Conservation (phyloP, 345 rosid genomes). For the Turnera subulata region DNA sequence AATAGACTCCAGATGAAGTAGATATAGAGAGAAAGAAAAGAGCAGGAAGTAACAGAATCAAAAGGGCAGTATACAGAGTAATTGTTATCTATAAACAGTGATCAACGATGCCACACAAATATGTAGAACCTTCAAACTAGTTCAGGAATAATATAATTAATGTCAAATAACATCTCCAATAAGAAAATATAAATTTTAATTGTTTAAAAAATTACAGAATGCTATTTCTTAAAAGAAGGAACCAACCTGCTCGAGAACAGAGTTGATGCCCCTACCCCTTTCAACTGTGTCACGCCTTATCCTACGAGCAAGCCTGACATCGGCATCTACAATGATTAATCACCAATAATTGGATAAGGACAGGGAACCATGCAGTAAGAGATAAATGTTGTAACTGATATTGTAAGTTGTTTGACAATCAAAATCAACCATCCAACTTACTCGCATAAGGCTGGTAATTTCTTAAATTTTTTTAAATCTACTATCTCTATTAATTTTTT, state of each 20-base stretch:
- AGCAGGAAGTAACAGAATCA: not conserved
- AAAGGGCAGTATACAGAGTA: too few relatives aligned
- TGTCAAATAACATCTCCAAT: not conserved
- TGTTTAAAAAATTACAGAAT: too few relatives aligned
- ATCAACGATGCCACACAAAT: too few relatives aligned
- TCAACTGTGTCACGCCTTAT: conserved; percentile 94
- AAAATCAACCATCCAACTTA: not conserved
- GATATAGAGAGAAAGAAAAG: too few relatives aligned
- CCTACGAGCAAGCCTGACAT: conserved; percentile 99
- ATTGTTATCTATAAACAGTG: too few relatives aligned
- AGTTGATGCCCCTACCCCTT: conserved; percentile 89
- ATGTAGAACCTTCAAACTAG: not conserved
- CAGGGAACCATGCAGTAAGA: not conserved
- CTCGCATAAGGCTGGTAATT: not conserved
- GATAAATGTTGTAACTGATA: not conserved
- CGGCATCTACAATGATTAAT: conserved; percentile 74
- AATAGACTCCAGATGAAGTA: too few relatives aligned
- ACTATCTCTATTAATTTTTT: too few relatives aligned
- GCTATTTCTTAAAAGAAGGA: conserved; percentile 5
- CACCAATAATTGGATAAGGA: conserved; percentile 5
- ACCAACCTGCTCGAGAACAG: conserved; percentile 95
- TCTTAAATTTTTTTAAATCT: too few relatives aligned
- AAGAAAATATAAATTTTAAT: too few relatives aligned
- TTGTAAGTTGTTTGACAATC: not conserved
- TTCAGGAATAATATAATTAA: not conserved